Conservation (phyloP, 108 stramenopile species). For the Cyclotella choctawhatcheeana region DNA sequence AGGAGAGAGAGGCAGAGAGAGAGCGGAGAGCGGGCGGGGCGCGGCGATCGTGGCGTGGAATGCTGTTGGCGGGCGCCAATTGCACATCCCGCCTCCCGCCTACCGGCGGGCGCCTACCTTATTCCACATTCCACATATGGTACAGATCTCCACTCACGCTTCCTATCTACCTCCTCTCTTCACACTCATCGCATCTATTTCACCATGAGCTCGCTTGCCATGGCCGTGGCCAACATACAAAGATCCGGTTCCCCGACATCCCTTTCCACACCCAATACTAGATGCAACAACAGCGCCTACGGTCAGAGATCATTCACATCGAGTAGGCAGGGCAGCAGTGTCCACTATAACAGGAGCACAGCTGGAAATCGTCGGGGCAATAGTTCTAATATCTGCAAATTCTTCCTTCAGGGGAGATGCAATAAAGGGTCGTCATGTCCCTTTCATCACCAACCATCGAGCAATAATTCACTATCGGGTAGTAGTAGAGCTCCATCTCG, state of each 20-base stretch:
- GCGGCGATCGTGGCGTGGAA: too few relatives aligned
- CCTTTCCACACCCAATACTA: slow-evolving; percentile 18
- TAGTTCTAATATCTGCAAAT: slow-evolving; percentile 15
- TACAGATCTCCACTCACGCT: too few relatives aligned
- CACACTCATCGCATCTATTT: too few relatives aligned
- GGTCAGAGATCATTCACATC: background rate
- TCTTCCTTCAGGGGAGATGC: slow-evolving; percentile 16
- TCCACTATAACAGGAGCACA: background rate
- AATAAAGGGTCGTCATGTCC: slow-evolving; percentile 21
- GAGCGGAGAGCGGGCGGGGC: too few relatives aligned
- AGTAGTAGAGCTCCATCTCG: background rate
- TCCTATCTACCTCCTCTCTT: too few relatives aligned
- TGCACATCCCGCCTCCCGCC: too few relatives aligned
- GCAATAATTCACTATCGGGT: background rate
- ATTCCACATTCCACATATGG: too few relatives aligned
- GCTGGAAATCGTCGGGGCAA: background rate
- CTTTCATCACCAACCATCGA: slow-evolving; percentile 14
- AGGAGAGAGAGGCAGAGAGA: too few relatives aligned
- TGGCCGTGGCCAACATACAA: slow-evolving; percentile 16
- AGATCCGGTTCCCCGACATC: slow-evolving; percentile 10
- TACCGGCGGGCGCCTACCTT: too few relatives aligned
- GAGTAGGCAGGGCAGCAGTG: background rate
- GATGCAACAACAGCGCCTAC: background rate
- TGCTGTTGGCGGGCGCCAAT: too few relatives aligned
- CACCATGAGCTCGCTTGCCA: slow-evolving; percentile 31